These are phyloP conservation scores for Phyllosticta paracitricarpa DNA, from an alignment of 2,329 filamentous ascomycete species.

Conservation along the genomic window DNA sequence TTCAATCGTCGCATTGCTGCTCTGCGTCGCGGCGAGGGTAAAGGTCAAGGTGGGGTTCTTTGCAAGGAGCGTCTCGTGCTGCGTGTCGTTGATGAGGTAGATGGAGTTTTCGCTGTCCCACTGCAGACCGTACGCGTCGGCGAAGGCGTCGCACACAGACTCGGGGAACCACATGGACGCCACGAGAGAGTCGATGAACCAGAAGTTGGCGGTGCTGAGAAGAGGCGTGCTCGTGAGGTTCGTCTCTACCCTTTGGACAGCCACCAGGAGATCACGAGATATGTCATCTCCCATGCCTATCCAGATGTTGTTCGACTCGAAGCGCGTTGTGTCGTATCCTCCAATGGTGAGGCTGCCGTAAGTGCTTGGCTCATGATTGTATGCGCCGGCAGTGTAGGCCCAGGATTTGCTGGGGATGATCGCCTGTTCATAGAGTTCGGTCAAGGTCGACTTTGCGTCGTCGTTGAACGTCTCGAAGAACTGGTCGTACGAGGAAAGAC, in stretches of 20 bases:
- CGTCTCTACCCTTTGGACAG: slow-evolving; percentile 18
- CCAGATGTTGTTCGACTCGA: slow-evolving; percentile 18
- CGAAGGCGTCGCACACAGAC: slow-evolving; percentile 25
- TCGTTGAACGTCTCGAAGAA: slow-evolving; percentile 31
- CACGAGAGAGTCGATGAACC: slow-evolving; percentile 28
- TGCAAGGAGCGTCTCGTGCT: slow-evolving; percentile 20
- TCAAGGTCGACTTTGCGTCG: slow-evolving; percentile 22
- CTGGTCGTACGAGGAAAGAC: slow-evolving; percentile 25
- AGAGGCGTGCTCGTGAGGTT: slow-evolving; percentile 23
- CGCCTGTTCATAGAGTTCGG: slow-evolving; percentile 18
- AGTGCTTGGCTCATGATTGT: slow-evolving; percentile 18
- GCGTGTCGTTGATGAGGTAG: slow-evolving; percentile 29
- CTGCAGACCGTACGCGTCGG: slow-evolving; percentile 26
- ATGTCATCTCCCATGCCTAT: slow-evolving; percentile 21
- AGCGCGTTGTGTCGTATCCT: slow-evolving; percentile 28
- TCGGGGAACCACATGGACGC: slow-evolving; percentile 32
- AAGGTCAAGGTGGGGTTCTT: slow-evolving; percentile 26
- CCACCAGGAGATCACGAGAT: slow-evolving; percentile 20
- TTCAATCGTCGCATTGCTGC: slow-evolving; percentile 16
- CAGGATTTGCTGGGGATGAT: slow-evolving; percentile 28
- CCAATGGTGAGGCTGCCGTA: slow-evolving; percentile 28
- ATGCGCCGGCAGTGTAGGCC: slow-evolving; percentile 33
- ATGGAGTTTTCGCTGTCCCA: slow-evolving; percentile 26
- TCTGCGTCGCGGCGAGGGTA: slow-evolving; percentile 19
- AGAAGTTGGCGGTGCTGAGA: slow-evolving; percentile 18